Evolutionary conservation across 106 monocot genomes (phyloP), one percentile per base, ranked within the genome.

Genomic region (Platanthera zijinensis): DNA sequence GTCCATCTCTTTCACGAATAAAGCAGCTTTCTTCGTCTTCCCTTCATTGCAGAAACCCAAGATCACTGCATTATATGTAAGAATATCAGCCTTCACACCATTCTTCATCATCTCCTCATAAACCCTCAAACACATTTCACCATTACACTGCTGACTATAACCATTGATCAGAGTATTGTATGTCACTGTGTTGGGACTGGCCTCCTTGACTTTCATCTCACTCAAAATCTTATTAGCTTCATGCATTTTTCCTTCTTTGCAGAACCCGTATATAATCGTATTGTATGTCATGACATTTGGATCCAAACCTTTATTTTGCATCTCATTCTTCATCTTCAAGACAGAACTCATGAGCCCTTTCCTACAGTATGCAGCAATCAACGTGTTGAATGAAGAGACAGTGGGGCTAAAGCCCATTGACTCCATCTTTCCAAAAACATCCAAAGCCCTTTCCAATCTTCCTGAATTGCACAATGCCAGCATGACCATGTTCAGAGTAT

Each of bases 401-500:
- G 72, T 84, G 5, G 89, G 89, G 19, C 78, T 78, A 64, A 89
- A 56, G 8, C 93, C 96, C 80, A 83, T 71, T 7, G 14, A 73
- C 77, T 91, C 89, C 96, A 96, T 93, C 66, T 86, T 84, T 5
- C 71, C 83, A 57, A 96, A 86, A 61, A 89, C 9, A 11, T 78
- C 84, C 52, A 82, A 22, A 11, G 93, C 93, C 74, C 86, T 89
- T 50, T 89, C 96, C 48, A 93, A n/a, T 74, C 72, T 93, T 68
- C 89, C 89, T n/a, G 75, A 82, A 51, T 57, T 76, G 28, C 89
- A 91, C 21, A 84, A 62, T 5, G 87, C 88, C 8, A 51, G 49
- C 84, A 96, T 80, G 17, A 93, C 89, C 90, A 93, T 91, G 74
- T 93, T 97, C 50, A 91, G 6, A 8, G 96, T 97, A 73, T 84